phyloP scores from a whole-genome alignment of 768 basidiomycete species.

The Russula earlei region DNA sequence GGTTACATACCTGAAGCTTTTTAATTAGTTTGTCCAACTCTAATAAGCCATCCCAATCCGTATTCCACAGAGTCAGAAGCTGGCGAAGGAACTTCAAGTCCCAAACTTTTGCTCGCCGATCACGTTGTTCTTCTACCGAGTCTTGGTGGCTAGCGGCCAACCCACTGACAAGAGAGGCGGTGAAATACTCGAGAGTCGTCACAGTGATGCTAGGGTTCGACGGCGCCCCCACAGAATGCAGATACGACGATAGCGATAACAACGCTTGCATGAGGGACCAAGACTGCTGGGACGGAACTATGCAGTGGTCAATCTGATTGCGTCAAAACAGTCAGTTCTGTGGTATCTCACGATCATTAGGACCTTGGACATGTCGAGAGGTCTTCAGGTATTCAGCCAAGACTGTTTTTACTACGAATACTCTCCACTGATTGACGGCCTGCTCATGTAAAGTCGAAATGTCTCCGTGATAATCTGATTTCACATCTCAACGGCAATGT shows the following conservation, averaged over 20 bases:
- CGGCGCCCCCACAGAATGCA: conserved; percentile 2
- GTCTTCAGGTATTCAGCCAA: conserved; percentile 6
- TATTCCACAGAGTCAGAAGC: conserved; percentile 10
- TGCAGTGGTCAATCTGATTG: not conserved
- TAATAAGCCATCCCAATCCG: conserved; percentile 1
- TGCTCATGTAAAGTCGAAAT: conserved; percentile 1
- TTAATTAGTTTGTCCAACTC: conserved; percentile 8
- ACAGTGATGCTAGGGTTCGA: conserved; percentile 2
- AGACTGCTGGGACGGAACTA: conserved; percentile 10
- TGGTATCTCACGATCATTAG: not conserved
- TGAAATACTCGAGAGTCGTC: not conserved
- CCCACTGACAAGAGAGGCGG: conserved; percentile 1
- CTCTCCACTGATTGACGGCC: conserved; percentile 4
- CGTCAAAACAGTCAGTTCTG: not conserved
- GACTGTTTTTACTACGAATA: not conserved
- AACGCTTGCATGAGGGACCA: conserved; percentile 12
- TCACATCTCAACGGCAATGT: not conserved
- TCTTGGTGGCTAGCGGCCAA: not conserved
- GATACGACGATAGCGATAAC: not conserved
- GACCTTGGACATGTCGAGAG: not conserved
- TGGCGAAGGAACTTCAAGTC: conserved; percentile 11
- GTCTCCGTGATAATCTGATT: conserved; percentile 2
- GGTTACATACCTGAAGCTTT: conserved; percentile 8
- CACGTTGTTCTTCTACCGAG: not conserved
- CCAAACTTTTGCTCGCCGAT: not conserved